These are phyloP conservation scores for Botrytis cinerea DNA, from an alignment of 2,329 filamentous ascomycete species.

Conservation along the genomic window DNA sequence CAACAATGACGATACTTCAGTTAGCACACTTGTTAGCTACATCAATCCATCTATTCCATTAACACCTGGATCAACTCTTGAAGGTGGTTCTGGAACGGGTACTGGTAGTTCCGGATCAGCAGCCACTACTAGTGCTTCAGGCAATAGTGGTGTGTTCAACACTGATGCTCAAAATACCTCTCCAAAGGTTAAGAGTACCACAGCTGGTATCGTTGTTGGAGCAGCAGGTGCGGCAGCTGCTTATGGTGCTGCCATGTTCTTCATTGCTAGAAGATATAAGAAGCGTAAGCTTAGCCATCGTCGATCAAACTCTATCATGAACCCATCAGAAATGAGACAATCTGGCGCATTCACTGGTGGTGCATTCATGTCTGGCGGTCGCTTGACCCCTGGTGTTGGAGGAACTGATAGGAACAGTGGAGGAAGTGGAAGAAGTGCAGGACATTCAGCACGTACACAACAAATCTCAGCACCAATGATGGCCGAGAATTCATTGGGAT, in stretches of 20 bases:
- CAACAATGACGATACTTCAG: slow-evolving; percentile 64
- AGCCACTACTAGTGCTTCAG: slow-evolving; percentile 36
- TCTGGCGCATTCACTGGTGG: slow-evolving; percentile 54
- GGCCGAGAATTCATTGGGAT: slow-evolving; percentile 75
- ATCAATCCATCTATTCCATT: slow-evolving; percentile 75
- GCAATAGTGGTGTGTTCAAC: slow-evolving; percentile 46
- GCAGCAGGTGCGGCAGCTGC: slow-evolving; percentile 67
- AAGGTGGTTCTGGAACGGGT: slow-evolving; percentile 38
- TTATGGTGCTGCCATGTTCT: slow-evolving; percentile 76
- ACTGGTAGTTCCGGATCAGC: slow-evolving; percentile 45
- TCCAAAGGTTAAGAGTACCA: slow-evolving; percentile 63
- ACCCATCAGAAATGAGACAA: slow-evolving; percentile 52
- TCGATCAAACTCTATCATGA: slow-evolving; percentile 60
- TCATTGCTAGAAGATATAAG: slow-evolving; percentile 70
- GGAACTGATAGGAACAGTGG: slow-evolving; percentile 53
- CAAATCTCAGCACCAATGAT: slow-evolving; percentile 74
- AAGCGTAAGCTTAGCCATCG: slow-evolving; percentile 63
- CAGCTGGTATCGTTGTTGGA: slow-evolving; percentile 64
- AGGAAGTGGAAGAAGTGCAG: slow-evolving; percentile 51
- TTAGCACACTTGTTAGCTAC: slow-evolving; percentile 72
- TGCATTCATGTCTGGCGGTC: slow-evolving; percentile 45
- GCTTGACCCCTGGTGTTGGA: slow-evolving; percentile 42
- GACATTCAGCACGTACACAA: slow-evolving; percentile 57
- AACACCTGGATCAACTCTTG: slow-evolving; percentile 47
- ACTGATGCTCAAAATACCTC: slow-evolving; percentile 47